Base-by-base conservation (phyloP, 805 yeast genomes). In the Hanseniaspora pseudoguilliermondii region DNA sequence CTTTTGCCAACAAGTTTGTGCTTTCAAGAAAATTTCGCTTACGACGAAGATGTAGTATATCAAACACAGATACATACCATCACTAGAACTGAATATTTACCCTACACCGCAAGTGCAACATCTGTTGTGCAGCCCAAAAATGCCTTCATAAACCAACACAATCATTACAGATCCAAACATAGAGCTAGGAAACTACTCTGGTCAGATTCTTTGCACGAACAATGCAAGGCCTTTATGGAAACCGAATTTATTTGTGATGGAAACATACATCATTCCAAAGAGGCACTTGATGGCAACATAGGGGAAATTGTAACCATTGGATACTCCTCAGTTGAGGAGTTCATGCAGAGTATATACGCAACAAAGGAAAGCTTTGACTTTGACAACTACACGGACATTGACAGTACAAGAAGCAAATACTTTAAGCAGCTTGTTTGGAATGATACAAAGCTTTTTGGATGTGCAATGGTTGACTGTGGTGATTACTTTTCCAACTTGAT, bases 221-320 rank as follows among this genome's bases (percentile, higher is more conserved):
- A 76, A 61, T 91, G 95, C 53, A 76, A 71, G 64, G 61, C 66
- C 47, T 81, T 76, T 62, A 86, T 88, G 23, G 73, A 72, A 47
- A 58, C 65, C 18, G 57, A 55, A 6, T 49, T 49, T 38, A 70
- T 74, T 42, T 84, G 87, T 66, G 71, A 73, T 61, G 81, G 82
- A 23, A 66, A 68, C 18, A 70, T 86, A 58, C 69, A 71, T 21
- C 95, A 86, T 68, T 82, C 90, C 1, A 20, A 21, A 25, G 27
- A 44, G 21, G 50, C 29, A 11, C 18, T 18, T 6, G 73, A 75
- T 41, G 82, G 83, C 15, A 76, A 76, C 18, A 82, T 80, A 66
- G 95, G 95, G 56, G 95, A 86, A 66, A 86, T 86, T 70, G 73
- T 86, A 57, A 95, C 93, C n/a, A 73, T 80, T 41, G 95, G 95